These are phyloP conservation scores for Gossypium arboreum DNA, from an alignment of 345 rosid genomes.

Conservation along the genomic window DNA sequence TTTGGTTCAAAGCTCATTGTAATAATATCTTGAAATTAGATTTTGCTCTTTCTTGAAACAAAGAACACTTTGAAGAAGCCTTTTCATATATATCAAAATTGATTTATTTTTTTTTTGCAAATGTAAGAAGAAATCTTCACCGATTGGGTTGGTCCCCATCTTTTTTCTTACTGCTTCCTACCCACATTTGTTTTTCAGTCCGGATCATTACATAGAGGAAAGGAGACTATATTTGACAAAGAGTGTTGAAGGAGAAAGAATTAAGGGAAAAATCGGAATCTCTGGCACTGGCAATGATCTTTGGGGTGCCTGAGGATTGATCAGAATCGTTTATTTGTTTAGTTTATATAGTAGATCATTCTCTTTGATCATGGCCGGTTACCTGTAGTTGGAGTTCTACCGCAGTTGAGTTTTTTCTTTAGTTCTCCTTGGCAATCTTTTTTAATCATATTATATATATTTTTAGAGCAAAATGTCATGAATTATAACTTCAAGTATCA, in stretches of 20 bases:
- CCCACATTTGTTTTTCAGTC: not conserved
- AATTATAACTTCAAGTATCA: too few relatives aligned
- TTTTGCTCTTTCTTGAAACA: not conserved
- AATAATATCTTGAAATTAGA: not conserved
- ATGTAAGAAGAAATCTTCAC: not conserved
- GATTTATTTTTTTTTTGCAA: too few relatives aligned
- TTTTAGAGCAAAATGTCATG: too few relatives aligned
- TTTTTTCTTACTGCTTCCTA: not conserved
- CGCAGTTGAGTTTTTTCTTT: not conserved
- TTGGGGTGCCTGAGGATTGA: constrained; percentile 47
- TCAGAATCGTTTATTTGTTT: not conserved
- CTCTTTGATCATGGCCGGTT: not conserved
- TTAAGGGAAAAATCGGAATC: constrained; percentile 21
- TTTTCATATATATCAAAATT: not conserved
- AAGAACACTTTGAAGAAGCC: not conserved
- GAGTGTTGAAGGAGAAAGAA: not conserved
- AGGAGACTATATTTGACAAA: too few relatives aligned
- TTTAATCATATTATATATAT: too few relatives aligned
- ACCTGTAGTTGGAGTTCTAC: not conserved
- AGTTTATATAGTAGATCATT: too few relatives aligned
- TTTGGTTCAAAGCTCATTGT: not conserved
- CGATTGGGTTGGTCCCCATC: not conserved
- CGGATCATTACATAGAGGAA: not conserved
- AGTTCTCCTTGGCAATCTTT: not conserved
- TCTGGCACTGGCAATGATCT: constrained; percentile 40